phyloP scores from a whole-genome alignment of 805 yeast genomes.

The Saitoella complicata region DNA sequence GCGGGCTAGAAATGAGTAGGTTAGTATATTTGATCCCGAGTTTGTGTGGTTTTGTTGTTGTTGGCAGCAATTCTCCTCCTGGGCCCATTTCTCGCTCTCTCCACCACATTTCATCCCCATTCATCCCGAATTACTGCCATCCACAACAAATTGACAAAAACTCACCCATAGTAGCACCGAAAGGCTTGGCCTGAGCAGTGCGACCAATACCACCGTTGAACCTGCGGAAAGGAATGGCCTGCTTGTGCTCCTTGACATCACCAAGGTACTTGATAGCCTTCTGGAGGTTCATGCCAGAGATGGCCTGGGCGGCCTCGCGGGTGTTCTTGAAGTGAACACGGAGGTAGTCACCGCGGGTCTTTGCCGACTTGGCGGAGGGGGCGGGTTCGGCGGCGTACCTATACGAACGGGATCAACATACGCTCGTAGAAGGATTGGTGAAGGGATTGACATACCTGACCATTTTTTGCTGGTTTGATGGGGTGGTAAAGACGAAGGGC shows the following conservation, averaged over 20 bases:
- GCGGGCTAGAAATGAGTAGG: slow-evolving; percentile 43
- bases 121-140: too few species aligned
- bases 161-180: slow-evolving; percentile 76
- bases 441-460: too few species aligned
- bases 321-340: slow-evolving; percentile 99
- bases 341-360: slow-evolving; percentile 98
- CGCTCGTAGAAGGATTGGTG: too few species aligned
- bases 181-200: slow-evolving; percentile 99
- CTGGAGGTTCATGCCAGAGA: slow-evolving; percentile 94
- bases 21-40: too few species aligned
- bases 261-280: slow-evolving; percentile 91
- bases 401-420: too few species aligned
- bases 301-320: slow-evolving; percentile 97
- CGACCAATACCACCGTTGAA: slow-evolving; percentile 93
- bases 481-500: too few species aligned
- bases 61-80: too few species aligned
- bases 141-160: too few species aligned
- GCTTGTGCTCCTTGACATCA: slow-evolving; percentile 93
- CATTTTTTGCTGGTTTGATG: too few species aligned
- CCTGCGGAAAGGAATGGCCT: slow-evolving; percentile 99
- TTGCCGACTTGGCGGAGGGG: slow-evolving; percentile 88
- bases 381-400: slow-evolving; percentile 98
- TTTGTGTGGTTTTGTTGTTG: too few species aligned
- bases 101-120: too few species aligned
- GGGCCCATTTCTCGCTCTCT: too few species aligned